A percentile compares a stretch with the other conserved stretches of the same genome.
Evolutionary conservation across 441 rosid species (phyloP).

Genomic region (Corymbia citriodora): DNA sequence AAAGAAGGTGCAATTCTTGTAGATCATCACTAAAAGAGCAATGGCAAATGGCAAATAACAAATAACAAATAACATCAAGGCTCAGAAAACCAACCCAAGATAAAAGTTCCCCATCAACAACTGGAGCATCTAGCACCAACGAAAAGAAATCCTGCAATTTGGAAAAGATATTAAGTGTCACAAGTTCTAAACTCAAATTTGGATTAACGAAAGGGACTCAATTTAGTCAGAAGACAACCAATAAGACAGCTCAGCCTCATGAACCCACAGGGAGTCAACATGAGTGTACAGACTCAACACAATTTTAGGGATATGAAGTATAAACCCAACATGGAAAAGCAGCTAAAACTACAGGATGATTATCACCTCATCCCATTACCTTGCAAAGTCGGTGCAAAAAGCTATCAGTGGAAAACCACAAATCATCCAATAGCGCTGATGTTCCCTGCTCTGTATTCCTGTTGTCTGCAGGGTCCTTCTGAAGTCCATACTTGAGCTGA

Average conservation of each 20-base stretch:
- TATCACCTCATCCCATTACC: slow-evolving; percentile 28
- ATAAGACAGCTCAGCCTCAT: not conserved
- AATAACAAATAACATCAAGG: not conserved
- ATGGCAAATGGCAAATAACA: not conserved
- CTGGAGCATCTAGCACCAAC: slow-evolving; percentile 57
- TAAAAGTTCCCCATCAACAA: slow-evolving; percentile 86
- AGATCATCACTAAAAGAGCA: not conserved
- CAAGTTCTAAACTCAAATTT: not conserved
- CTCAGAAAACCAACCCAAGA: slow-evolving; percentile 50
- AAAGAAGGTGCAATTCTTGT: not conserved
- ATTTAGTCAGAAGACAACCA: not conserved
- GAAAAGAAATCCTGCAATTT: slow-evolving; percentile 69
- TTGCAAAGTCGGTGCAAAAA: slow-evolving; percentile 73
- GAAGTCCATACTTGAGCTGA: slow-evolving; percentile 86
- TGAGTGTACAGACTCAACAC: not conserved
- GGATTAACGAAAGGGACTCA: not conserved
- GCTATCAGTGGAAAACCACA: slow-evolving; percentile 78
- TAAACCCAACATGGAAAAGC: not conserved
- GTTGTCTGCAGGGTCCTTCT: slow-evolving; percentile 37
- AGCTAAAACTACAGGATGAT: not conserved
- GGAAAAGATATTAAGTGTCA: not conserved
- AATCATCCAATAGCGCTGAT: slow-evolving; percentile 63
- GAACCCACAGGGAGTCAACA: not conserved
- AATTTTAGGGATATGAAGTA: not conserved
- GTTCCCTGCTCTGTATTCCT: slow-evolving; percentile 36